Conservation (phyloP, 2,329 filamentous ascomycete species). For the Herpotrichia juniperi region DNA sequence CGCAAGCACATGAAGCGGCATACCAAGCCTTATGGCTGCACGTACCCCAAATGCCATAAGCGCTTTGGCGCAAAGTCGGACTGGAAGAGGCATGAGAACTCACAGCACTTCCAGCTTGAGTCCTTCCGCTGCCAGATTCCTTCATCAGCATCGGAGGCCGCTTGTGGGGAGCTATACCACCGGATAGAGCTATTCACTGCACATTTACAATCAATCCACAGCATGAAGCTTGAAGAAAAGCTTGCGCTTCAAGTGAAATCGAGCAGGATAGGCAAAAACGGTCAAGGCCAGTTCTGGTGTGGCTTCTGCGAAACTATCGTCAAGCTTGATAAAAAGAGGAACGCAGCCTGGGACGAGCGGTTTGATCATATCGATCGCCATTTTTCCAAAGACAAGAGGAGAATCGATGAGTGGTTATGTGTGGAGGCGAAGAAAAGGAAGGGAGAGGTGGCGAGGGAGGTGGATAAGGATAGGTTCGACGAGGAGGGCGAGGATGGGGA, state of each 20-base stretch:
- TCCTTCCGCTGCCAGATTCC: slow-evolving; percentile 70
- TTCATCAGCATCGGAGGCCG: background rate
- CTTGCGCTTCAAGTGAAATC: slow-evolving; percentile 56
- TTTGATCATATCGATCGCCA: slow-evolving; percentile 80
- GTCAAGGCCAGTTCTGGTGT: slow-evolving; percentile 78
- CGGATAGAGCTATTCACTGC: slow-evolving; percentile 63
- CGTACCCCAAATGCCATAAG: slow-evolving; percentile 71
- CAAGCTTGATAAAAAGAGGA: slow-evolving; percentile 54
- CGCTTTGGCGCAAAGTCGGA: slow-evolving; percentile 91
- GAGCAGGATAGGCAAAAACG: slow-evolving; percentile 68
- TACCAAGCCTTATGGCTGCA: slow-evolving; percentile 81
- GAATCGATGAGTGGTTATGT: slow-evolving; percentile 64
- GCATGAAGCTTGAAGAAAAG: slow-evolving; percentile 29
- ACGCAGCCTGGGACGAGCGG: slow-evolving; percentile 65
- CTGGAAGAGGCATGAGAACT: slow-evolving; percentile 89
- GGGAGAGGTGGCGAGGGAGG: slow-evolving; percentile 26
- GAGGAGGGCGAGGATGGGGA: slow-evolving; percentile 20
- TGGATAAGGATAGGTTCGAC: slow-evolving; percentile 20
- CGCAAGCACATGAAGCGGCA: slow-evolving; percentile 84
- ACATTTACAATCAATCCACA: slow-evolving; percentile 65
- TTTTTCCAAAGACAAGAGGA: slow-evolving; percentile 61
- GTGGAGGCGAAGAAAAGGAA: slow-evolving; percentile 46
- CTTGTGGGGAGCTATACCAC: slow-evolving; percentile 66
- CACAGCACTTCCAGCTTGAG: slow-evolving; percentile 75
- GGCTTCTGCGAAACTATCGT: slow-evolving; percentile 75